Percentiles rank a stretch among this genome's conserved stretches.
phyloP scores from a whole-genome alignment of 257 asterid species.

The Eustoma russellianum region DNA sequence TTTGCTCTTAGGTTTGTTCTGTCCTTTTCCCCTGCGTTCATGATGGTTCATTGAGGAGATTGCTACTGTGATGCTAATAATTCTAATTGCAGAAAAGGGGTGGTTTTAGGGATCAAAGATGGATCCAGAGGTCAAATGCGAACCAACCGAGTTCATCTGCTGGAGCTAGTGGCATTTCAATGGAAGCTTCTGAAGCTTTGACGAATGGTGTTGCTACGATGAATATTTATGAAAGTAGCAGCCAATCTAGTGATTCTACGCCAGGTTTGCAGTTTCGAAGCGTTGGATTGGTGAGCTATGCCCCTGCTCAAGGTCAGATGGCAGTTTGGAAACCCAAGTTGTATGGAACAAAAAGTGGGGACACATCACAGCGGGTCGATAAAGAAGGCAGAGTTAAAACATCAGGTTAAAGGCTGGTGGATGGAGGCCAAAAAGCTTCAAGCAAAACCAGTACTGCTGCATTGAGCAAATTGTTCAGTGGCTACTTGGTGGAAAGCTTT shows the following conservation, averaged over 20 bases:
- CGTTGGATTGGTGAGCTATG: slow-evolving; percentile 23
- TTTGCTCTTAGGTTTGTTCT: no score
- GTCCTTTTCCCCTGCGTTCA: no score
- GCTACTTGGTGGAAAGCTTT: slow-evolving; percentile 52
- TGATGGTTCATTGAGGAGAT: no score
- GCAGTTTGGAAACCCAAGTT: slow-evolving; percentile 58
- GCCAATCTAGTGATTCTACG: slow-evolving; percentile 25
- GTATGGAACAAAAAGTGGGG: slow-evolving; percentile 50
- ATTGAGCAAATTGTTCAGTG: slow-evolving; percentile 45
- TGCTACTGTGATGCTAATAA: no score
- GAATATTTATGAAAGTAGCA: slow-evolving; percentile 43
- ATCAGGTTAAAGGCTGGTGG: slow-evolving; percentile 7
- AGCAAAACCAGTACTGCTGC: slow-evolving; percentile 28
- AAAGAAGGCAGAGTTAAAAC: slow-evolving; percentile 27
- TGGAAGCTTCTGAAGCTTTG: slow-evolving; percentile 33
- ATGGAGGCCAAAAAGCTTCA: slow-evolving; percentile 28
- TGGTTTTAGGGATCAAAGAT: slow-evolving; percentile 29
- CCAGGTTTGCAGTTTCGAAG: slow-evolving; percentile 35
- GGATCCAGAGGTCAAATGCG: slow-evolving; percentile 43
- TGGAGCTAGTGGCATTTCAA: slow-evolving; percentile 23
- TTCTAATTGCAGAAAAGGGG: slow-evolving; percentile 38
- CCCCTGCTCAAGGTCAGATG: slow-evolving; percentile 34
- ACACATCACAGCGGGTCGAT: slow-evolving; percentile 16
- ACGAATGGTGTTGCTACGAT: slow-evolving; percentile 27
- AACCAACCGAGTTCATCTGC: slow-evolving; percentile 22